phyloP scores from a whole-genome alignment of 495 filamentous ascomycete species.

The Mytilinidion resinicola region DNA sequence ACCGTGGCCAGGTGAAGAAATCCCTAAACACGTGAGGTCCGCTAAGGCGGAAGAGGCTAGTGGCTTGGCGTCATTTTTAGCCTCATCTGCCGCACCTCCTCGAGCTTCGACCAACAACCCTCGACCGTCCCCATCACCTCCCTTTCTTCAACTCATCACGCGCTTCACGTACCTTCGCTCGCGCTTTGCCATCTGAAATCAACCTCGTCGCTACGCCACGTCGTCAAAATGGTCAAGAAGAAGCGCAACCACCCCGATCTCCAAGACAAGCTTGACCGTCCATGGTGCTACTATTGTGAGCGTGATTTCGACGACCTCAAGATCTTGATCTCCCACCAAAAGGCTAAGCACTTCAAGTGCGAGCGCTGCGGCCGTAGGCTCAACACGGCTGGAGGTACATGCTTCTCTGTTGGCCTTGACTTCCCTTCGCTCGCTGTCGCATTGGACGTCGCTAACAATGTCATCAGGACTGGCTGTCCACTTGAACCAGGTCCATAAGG shows the following conservation, averaged over 20 bases:
- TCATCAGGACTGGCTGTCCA: slow-evolving; percentile 82
- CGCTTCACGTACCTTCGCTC: background rate
- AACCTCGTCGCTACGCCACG: background rate
- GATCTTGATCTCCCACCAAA: slow-evolving; percentile 92
- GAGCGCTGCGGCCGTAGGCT: slow-evolving; percentile 78
- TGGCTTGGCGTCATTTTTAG: too few relatives aligned
- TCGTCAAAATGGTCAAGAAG: slow-evolving; percentile 69
- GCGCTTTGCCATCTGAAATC: background rate
- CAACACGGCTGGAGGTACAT: slow-evolving; percentile 89
- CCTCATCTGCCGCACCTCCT: too few relatives aligned
- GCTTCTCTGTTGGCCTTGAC: background rate
- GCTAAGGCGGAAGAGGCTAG: too few relatives aligned
- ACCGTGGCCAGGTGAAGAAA: too few relatives aligned
- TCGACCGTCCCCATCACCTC: background rate
- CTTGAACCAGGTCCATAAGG: slow-evolving; percentile 98
- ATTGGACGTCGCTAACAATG: background rate
- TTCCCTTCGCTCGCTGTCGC: background rate
- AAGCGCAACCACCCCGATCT: slow-evolving; percentile 77
- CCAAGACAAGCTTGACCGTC: slow-evolving; percentile 77
- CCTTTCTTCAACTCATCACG: background rate
- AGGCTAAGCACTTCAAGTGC: slow-evolving; percentile 98
- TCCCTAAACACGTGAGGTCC: too few relatives aligned
- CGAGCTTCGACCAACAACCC: background rate
- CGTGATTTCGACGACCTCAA: slow-evolving; percentile 96
- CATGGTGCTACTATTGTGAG: slow-evolving; percentile 99